Percentiles rank a stretch among this genome's conserved stretches.
phyloP scores from a whole-genome alignment of 1,139 yeast species.

The Suhomyces kunorum region DNA sequence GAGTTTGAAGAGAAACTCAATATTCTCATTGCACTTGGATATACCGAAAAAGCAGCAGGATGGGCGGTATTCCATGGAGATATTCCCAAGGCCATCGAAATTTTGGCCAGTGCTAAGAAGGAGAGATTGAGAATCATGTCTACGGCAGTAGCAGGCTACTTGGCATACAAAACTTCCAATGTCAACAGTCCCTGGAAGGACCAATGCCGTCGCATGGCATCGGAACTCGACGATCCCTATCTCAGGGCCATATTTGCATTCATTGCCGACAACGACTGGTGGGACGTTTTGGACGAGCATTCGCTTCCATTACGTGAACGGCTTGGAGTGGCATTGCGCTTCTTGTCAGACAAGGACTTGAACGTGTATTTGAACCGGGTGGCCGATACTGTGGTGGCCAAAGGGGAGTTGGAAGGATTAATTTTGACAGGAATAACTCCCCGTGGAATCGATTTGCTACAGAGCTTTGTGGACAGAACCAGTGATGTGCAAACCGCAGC shows the following conservation, averaged over 20 bases:
- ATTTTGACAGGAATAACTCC: constrained; percentile 89
- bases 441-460: constrained; percentile 75
- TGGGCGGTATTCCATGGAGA: constrained; percentile 97
- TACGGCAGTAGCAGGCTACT: constrained; percentile 91
- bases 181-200: constrained; percentile 90
- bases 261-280: constrained; percentile 94
- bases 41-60: constrained; percentile 90
- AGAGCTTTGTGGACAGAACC: constrained; percentile 85
- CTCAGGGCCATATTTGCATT: constrained; percentile 90
- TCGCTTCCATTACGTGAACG: constrained; percentile 86
- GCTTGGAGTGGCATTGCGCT: constrained; percentile 85
- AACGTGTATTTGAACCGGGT: constrained; percentile 67
- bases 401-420: constrained; percentile 90
- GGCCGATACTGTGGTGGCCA: constrained; percentile 66
- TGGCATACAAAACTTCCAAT: constrained; percentile 64
- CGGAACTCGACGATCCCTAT: constrained; percentile 87
- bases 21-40: constrained; percentile 57
- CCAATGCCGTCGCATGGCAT: constrained; percentile 83
- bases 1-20: constrained; percentile 74
- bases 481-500: constrained; percentile 94
- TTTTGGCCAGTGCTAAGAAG: constrained; percentile 58
- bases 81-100: constrained; percentile 74
- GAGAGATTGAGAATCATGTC: constrained; percentile 77
- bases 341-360: constrained; percentile 75
- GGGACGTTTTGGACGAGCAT: constrained; percentile 90